Conservation (phyloP, 768 basidiomycete species). For the Steccherinum ochraceum region DNA sequence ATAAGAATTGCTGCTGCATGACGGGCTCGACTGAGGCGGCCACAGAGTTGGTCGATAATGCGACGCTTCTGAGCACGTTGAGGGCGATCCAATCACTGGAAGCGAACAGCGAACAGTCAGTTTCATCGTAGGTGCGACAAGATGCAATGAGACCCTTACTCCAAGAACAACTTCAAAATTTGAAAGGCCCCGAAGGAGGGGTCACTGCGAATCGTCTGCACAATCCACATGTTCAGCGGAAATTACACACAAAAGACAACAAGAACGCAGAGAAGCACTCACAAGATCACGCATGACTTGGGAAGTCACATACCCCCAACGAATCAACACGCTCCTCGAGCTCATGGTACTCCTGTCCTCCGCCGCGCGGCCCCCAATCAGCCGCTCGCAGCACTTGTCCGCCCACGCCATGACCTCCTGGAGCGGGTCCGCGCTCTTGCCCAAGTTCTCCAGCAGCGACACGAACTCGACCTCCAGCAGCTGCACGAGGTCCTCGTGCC, state of each 20-base stretch:
- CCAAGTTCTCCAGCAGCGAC: conserved; percentile 60
- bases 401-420: conserved; percentile 88
- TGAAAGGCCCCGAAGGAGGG: conserved; percentile 92
- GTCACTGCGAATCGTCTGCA: conserved; percentile 84
- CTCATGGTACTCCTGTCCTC: conserved; percentile 81
- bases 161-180: conserved; percentile 84
- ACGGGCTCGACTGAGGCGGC: conserved; percentile 89
- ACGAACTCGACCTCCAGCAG: conserved; percentile 83
- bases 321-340: conserved; percentile 80
- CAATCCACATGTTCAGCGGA: conserved; percentile 1
- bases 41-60: conserved; percentile 85
- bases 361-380: conserved; percentile 66
- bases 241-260: not conserved
- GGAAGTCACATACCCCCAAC: conserved; percentile 90
- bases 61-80: conserved; percentile 81
- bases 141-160: conserved; percentile 43
- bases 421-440: conserved; percentile 73
- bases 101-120: not conserved
- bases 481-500: conserved; percentile 83
- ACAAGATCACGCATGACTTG: conserved; percentile 91
- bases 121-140: conserved; percentile 10
- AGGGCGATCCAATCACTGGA: conserved; percentile 86
- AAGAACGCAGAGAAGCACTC: conserved; percentile 25
- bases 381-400: conserved; percentile 79
- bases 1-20: conserved; percentile 86